Base-by-base conservation (phyloP, 129 eudicot genomes). In the Sambucus nigra region DNA sequence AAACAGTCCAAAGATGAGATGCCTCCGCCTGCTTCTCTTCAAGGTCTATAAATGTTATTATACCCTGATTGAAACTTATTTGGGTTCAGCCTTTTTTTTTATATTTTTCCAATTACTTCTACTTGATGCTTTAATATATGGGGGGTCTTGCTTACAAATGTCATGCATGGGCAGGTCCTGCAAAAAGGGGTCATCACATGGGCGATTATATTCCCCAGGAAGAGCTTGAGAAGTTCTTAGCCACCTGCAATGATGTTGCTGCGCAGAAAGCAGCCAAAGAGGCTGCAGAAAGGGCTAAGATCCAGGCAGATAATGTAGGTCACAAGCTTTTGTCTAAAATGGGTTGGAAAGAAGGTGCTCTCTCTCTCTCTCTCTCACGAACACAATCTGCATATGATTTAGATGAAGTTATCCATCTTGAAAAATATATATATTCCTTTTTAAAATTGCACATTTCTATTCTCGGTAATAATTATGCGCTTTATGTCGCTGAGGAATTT, bases 271-370 rank as follows among this genome's bases (percentile, higher is more conserved):
- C 70, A 20, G 78, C 80, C 18, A 66, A 51, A 32, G 87, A 72
- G 63, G 71, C 74, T 55, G 77, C 82, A 22, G 87, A 83, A 0
- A 79, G 45, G 44, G 65, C 75, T 1, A 72, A 57, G 42, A 83
- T 83, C 38, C 94, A 83, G 65, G 94, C 94, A 62, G 94, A 83
- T 51, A 83, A 83, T 57, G 80, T 83, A 16, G 94, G 94, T 7
- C 94, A 83, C 62, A 76, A 49, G 50, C 94, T 83, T 31, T 51
- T 83, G 48, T 79, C 87, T 0, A 83, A 83, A 76, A 83, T 83
- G 94, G 94, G 94, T 59, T 83, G 94, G 94, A 83, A 64, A 70
- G 87, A 83, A 83, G 94, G 94, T 75, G 57, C 29, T 11, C 55
- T 56, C 23, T 18, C 26, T 13, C 62, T 38, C 29, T 48, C n/a